Percentiles rank a stretch among this genome's conserved stretches.
Evolutionary conservation across 2,329 filamentous ascomycete genomes (phyloP).

Genomic region (Tolypocladium amazonense): DNA sequence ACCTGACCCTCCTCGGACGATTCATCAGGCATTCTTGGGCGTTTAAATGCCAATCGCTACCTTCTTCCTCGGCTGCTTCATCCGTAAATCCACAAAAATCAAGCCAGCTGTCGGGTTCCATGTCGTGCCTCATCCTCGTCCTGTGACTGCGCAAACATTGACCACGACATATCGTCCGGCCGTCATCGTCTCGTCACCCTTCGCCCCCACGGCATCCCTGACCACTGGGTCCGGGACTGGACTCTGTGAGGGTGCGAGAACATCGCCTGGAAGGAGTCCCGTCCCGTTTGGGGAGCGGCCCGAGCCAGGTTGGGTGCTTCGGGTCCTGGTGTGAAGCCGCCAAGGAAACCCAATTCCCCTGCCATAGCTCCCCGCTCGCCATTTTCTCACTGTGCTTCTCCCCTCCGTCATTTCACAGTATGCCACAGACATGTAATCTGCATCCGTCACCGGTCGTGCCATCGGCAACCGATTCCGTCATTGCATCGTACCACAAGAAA

Average conservation of each 20-base stretch:
- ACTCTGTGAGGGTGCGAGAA: not conserved
- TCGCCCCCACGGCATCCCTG: not conserved
- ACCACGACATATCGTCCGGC: not conserved
- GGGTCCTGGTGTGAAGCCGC: not conserved
- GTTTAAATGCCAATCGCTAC: not conserved
- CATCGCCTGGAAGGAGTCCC: not conserved
- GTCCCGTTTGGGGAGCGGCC: not conserved
- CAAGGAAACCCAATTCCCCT: not conserved
- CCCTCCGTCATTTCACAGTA: not conserved
- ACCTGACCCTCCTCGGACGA: not conserved
- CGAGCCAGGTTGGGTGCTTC: not conserved
- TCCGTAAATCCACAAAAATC: not conserved
- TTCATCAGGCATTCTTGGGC: not conserved
- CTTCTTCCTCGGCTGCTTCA: not conserved
- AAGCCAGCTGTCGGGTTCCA: not conserved
- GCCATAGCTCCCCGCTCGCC: not conserved
- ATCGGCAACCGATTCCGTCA: not conserved
- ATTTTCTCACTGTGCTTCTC: not conserved
- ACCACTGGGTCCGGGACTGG: not conserved
- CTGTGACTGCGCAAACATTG: not conserved
- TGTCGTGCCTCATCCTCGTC: not conserved
- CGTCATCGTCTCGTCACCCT: not conserved
- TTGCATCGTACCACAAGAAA: not conserved
- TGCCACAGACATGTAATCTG: not conserved
- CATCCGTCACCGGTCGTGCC: not conserved